Percentiles rank a stretch among this genome's conserved stretches.
Conservation (phyloP, 2,329 filamentous ascomycete species). For the Calonectria naviculata region DNA sequence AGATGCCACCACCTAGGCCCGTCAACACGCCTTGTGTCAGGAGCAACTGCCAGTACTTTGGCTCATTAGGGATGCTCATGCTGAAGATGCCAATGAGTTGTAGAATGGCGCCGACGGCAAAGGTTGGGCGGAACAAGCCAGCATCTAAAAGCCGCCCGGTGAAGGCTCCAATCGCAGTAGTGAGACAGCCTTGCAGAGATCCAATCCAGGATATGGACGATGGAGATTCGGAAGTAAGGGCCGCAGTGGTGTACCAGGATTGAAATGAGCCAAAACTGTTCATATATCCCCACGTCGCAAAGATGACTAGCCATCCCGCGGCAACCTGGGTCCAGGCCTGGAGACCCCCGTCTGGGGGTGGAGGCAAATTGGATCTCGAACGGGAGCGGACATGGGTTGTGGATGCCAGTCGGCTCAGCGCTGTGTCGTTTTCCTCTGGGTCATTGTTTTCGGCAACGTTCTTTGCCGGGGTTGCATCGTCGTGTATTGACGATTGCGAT, state of each 20-base stretch:
- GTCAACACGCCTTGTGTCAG: constrained; percentile 64
- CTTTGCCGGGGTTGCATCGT: neutral
- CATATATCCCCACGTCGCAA: constrained; percentile 57
- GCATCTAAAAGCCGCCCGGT: constrained; percentile 57
- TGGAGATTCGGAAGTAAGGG: constrained; percentile 38
- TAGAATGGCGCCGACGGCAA: constrained; percentile 50
- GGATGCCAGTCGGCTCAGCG: neutral
- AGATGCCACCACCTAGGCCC: constrained; percentile 62
- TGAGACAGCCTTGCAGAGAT: constrained; percentile 56
- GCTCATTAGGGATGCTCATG: constrained; percentile 49
- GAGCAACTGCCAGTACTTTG: constrained; percentile 60
- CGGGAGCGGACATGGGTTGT: neutral
- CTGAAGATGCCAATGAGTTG: constrained; percentile 58
- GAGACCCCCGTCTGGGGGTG: constrained; percentile 41
- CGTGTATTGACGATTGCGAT: neutral
- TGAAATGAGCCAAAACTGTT: constrained; percentile 60
- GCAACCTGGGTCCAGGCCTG: constrained; percentile 51
- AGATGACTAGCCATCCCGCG: constrained; percentile 53
- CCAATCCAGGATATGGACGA: constrained; percentile 60
- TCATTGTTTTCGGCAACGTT: neutral
- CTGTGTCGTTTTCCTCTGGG: neutral
- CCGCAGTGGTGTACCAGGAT: constrained; percentile 50
- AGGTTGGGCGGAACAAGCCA: constrained; percentile 53
- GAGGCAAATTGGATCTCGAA: constrained; percentile 11
- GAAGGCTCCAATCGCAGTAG: constrained; percentile 54